Evolutionary conservation across 148 eudicot species (phyloP), one percentile per base, ranked within the genome.

Genomic region (Chenopodium berlandieri): DNA sequence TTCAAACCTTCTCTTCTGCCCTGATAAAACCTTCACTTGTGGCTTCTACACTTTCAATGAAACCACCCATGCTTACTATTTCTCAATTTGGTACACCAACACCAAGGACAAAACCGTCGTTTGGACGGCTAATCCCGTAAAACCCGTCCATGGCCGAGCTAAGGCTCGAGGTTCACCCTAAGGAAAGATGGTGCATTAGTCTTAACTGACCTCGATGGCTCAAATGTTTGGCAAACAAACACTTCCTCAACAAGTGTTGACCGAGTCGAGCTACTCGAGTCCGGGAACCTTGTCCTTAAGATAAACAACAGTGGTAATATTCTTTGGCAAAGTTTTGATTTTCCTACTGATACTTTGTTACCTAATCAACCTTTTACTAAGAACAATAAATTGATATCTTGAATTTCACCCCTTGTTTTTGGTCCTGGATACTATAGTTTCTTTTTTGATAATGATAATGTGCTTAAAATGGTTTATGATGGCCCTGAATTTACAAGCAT

Each of bases 81-180:
- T 89, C 20, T 68, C 88, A 17, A 79, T 89, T 52, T 88, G 92
- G 92, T 88, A 48, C 75, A 84, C 85, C 17, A 20, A 79, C 5
- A 25, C 83, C 19, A 64, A 68, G 58, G 47, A 78, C 4, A 40
- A 65, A 23, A 88, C 88, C 20, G 25, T 83, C 3, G 83, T 88
- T 56, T 91, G 94, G 94, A 87, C 84, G 82, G 91, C 94, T 46
- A 91, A 91, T 72, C 63, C 90, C 44, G 86, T 83, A 63, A 71
- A 64, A 14, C 94, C 94, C 0, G 88, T 91, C 14, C 86, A 88
- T 30, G 86, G 89, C 9, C 82, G 23, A 23, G 25, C 25, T 23
- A 23, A 47, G 67, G 48, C 63, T 84, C 94, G 7, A 80, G 79
- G 73, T 82, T 91, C 13, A 78, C 85, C 12, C 71, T 91, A 0